Percentiles rank a stretch among this genome's conserved stretches.
These are phyloP conservation scores for Vitis rupestris DNA, from an alignment of 164 flowering plant genomes.

Conservation along the genomic window DNA sequence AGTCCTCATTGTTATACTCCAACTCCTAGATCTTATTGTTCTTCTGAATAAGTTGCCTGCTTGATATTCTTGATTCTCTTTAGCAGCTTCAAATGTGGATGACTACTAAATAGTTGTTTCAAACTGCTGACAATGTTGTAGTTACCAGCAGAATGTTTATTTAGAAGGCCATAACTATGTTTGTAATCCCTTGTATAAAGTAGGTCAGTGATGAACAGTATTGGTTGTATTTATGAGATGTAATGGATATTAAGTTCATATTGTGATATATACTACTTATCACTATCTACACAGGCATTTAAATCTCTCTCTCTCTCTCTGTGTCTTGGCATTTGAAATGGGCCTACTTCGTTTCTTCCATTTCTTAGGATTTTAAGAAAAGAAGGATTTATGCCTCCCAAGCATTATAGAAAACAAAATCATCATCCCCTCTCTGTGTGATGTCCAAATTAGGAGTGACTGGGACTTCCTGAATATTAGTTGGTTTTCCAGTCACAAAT, in stretches of 20 bases:
- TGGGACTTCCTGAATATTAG: no score
- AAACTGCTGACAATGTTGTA: not conserved
- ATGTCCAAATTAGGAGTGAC: no score
- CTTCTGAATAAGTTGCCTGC: constrained; percentile 1
- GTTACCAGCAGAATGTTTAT: not conserved
- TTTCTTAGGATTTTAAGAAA: no score
- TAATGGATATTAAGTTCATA: not conserved
- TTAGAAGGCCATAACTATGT: not conserved
- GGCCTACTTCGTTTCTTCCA: no score
- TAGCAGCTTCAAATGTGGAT: not conserved
- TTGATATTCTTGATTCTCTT: not conserved
- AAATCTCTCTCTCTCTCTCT: no score
- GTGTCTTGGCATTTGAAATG: no score
- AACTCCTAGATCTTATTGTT: not conserved
- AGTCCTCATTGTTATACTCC: not conserved
- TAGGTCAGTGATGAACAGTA: not conserved
- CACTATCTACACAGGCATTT: not conserved
- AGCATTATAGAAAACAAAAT: no score
- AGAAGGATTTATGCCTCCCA: no score
- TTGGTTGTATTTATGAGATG: not conserved
- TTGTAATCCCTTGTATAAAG: not conserved
- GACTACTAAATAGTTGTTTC: not conserved
- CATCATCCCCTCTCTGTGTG: no score
- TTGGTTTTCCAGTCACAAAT: no score
- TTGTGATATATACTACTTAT: not conserved